phyloP scores from a whole-genome alignment of 2,329 filamentous ascomycete species.

The Penicillium sclerotiorum region DNA sequence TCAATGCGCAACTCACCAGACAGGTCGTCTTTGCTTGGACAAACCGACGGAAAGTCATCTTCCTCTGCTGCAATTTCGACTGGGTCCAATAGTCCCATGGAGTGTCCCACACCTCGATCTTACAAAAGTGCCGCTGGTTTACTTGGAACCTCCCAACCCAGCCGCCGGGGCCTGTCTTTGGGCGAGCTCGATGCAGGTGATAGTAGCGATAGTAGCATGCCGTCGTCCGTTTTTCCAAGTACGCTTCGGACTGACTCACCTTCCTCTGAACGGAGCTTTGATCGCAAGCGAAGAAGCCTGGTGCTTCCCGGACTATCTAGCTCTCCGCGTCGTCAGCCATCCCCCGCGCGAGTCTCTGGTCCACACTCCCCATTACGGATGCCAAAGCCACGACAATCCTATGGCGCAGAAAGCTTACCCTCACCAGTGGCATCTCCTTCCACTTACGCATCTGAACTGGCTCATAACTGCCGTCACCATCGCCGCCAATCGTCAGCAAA shows the following conservation, averaged over 20 bases:
- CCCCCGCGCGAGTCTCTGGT: slow-evolving; percentile 73
- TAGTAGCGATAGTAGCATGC: slow-evolving; percentile 79
- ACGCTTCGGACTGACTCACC: slow-evolving; percentile 83
- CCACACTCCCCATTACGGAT: slow-evolving; percentile 87
- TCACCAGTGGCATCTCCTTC: slow-evolving; percentile 92
- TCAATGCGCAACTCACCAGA: slow-evolving; percentile 60
- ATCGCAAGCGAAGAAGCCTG: slow-evolving; percentile 83
- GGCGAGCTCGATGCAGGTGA: slow-evolving; percentile 84
- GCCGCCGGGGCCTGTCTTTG: slow-evolving; percentile 75
- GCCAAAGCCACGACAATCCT: slow-evolving; percentile 73
- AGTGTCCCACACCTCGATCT: slow-evolving; percentile 88
- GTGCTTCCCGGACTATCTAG: slow-evolving; percentile 73
- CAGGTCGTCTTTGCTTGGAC: slow-evolving; percentile 46
- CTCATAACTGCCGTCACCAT: slow-evolving; percentile 65
- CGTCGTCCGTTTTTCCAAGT: slow-evolving; percentile 75
- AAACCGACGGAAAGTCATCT: slow-evolving; percentile 49
- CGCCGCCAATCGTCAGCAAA: slow-evolving; percentile 89
- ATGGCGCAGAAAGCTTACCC: slow-evolving; percentile 57
- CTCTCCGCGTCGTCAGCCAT: slow-evolving; percentile 83
- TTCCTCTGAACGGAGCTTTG: slow-evolving; percentile 81
- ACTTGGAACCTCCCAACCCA: slow-evolving; percentile 59
- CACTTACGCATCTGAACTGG: slow-evolving; percentile 74
- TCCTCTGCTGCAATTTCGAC: slow-evolving; percentile 74
- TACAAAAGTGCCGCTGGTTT: slow-evolving; percentile 65
- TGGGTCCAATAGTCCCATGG: slow-evolving; percentile 84